Evolutionary conservation across 352 stramenopile species (phyloP), one percentile per base, ranked within the genome.

Genomic region (Phytophthora hibernalis): DNA sequence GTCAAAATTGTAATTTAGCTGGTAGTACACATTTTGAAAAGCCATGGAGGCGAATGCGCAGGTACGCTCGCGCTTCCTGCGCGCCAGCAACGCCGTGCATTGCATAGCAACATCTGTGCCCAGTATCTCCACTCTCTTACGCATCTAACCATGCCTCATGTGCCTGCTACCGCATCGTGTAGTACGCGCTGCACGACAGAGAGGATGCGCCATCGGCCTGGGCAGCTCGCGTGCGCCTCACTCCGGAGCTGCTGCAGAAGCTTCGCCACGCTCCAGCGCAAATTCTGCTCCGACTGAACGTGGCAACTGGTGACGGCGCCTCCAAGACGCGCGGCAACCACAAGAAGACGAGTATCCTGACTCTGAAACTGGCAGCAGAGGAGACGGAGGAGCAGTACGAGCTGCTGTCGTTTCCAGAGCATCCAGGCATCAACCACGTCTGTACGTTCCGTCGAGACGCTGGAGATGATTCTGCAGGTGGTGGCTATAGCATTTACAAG

Each of bases 161-260:
- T 30, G 2, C 15, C 30, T 22, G n/a, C 22, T 40, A 12, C 30
- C 12, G 24, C 13, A 10, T 16, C 26, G n/a, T 68, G 16, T 54
- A 94, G 83, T 94, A 94, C 53, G 85, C 82, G 51, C 74, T 94
- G 45, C 74, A 89, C 44, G 82, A 92, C 49, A 80, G 65, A 45
- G 78, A 83, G 37, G 65, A 31, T 21, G 58, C 42, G n/a, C 57
- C 52, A 35, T 48, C 68, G 35, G 62, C 63, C 20, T 95, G 87
- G 87, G 82, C 85, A 24, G 87, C 87, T 57, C 80, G 85, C 58
- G 74, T 95, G 45, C 83, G 83, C 26, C 63, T 95, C 37, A 95
- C 87, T 50, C 87, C 87, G 5, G 87, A 95, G 58, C 67, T 95
- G 55, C 69, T 95, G 53, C 44, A 74, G 47, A 87, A 83, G 44